Conservation (phyloP, 768 basidiomycete genomes). For the Asterophora parasitica region DNA sequence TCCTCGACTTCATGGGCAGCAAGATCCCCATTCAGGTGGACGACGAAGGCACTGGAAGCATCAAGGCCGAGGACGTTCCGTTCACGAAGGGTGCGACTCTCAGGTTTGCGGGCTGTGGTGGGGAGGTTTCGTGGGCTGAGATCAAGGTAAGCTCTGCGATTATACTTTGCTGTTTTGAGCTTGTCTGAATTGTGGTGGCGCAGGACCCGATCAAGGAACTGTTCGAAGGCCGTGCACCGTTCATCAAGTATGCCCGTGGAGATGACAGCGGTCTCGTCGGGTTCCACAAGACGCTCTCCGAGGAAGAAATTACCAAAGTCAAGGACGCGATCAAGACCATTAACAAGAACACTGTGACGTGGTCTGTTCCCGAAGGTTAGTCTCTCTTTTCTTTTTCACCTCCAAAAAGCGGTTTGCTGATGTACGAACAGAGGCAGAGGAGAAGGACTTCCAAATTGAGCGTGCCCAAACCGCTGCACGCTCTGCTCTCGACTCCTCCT, state of each 20-base stretch:
- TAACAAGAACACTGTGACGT: slow-evolving; percentile 58
- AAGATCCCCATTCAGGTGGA: slow-evolving; percentile 62
- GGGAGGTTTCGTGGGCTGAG: slow-evolving; percentile 43
- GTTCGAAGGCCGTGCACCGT: slow-evolving; percentile 46
- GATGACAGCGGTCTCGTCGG: slow-evolving; percentile 49
- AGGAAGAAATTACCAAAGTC: slow-evolving; percentile 69
- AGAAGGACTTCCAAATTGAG: slow-evolving; percentile 69
- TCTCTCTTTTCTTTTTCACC: slow-evolving; percentile 1
- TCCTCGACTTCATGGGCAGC: slow-evolving; percentile 70
- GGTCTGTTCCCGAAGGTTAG: slow-evolving; percentile 61
- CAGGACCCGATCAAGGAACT: slow-evolving; percentile 46
- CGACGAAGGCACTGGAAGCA: slow-evolving; percentile 56
- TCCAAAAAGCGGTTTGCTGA: background rate
- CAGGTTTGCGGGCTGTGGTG: slow-evolving; percentile 52
- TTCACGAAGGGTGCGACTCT: slow-evolving; percentile 50
- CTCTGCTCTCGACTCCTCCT: slow-evolving; percentile 31
- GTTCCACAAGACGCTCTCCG: slow-evolving; percentile 62
- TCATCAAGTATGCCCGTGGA: slow-evolving; percentile 45
- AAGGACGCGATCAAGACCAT: slow-evolving; percentile 61
- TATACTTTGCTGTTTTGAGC: too few species aligned
- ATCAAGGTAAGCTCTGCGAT: slow-evolving; percentile 34
- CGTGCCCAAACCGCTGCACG: slow-evolving; percentile 68
- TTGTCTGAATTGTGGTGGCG: background rate
- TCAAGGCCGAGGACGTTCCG: slow-evolving; percentile 57
- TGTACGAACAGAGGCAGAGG: slow-evolving; percentile 54